Base-by-base conservation (phyloP, 176 grass and related monocot genomes). In the Tuctoria greenei region DNA sequence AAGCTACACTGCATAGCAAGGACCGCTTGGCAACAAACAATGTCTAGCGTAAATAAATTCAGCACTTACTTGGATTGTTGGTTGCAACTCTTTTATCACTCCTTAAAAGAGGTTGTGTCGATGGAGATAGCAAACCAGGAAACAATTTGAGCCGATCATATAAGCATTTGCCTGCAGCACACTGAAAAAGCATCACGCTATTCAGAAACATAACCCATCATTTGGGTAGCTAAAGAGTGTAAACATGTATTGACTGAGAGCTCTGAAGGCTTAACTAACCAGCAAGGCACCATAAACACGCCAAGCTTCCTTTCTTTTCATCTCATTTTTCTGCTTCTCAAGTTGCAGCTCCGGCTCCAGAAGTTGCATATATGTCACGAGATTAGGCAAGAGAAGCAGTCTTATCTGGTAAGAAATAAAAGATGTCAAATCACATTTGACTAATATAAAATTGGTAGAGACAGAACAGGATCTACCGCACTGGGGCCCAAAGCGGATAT, bases 291-390 rank as follows among this genome's bases (percentile, higher is more conserved):
- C 84, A 73, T 94, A 90, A 77, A 98, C 95, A 86, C 79, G 95
- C 86, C 95, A 98, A 80, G 91, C 95, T 83, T 98, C 91, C 75
- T 92, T 98, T 67, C 95, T 87, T 73, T 94, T 98, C 84, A 88
- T 82, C 74, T 94, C 95, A 79, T 98, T 98, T 88, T 84, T 90
- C 73, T 98, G 95, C 58, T 94, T 90, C 61, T 98, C 87, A 43
- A 88, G 91, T 76, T 94, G 91, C 74, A 98, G 83, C 68, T 98
- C 95, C 4, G 89, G 95, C 20, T 88, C 91, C 69, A 98, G 74
- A 72, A 94, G 85, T 77, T 88, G 84, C 89, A 98, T 90, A 74
- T 98, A 98, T 16, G 91, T 79, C 74, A 86, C 79, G 15, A 98
- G 87, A 15, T 94, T 92, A 57, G 91, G 95, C 67, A 98, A 81